A percentile compares a stretch with the other conserved stretches of the same genome.
Conservation (phyloP, 768 basidiomycete species). For the Pisolithus orientalis region DNA sequence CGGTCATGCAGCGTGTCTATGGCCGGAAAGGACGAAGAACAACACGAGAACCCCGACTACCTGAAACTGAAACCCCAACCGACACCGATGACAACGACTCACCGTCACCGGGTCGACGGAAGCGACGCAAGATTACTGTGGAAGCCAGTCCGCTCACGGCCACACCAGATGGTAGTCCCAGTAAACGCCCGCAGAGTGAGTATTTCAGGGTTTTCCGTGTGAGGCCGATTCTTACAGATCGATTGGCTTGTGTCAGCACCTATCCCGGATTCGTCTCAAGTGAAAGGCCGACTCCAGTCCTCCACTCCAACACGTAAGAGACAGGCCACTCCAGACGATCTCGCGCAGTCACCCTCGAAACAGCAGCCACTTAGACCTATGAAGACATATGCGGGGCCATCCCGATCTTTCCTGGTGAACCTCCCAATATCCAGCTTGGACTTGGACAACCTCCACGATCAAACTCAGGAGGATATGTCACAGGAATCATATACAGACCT, state of each 20-base stretch:
- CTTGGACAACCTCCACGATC: slow-evolving; percentile 15
- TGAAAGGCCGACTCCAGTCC: slow-evolving; percentile 17
- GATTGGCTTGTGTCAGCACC: neutral
- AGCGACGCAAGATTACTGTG: slow-evolving; percentile 27
- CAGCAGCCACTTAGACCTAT: slow-evolving; percentile 31
- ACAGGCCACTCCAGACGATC: slow-evolving; percentile 21
- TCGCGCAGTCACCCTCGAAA: slow-evolving; percentile 20
- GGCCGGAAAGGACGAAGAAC: slow-evolving; percentile 22
- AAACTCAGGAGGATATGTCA: slow-evolving; percentile 43
- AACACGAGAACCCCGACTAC: neutral
- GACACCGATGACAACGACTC: neutral
- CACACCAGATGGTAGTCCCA: neutral
- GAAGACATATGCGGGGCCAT: slow-evolving; percentile 68
- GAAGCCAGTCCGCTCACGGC: slow-evolving; percentile 18
- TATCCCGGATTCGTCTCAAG: slow-evolving; percentile 11
- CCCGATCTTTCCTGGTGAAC: slow-evolving; percentile 73
- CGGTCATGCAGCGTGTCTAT: slow-evolving; percentile 32
- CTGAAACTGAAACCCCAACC: neutral
- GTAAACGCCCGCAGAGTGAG: neutral
- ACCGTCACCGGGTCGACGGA: slow-evolving; percentile 15
- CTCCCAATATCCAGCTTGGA: slow-evolving; percentile 36
- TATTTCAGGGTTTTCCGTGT: neutral
- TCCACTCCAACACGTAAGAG: slow-evolving; percentile 17
- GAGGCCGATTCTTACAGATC: neutral
- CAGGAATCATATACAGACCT: slow-evolving; percentile 75